Conservation (phyloP, 129 eudicot species). For the Ambrosia artemisiifolia region DNA sequence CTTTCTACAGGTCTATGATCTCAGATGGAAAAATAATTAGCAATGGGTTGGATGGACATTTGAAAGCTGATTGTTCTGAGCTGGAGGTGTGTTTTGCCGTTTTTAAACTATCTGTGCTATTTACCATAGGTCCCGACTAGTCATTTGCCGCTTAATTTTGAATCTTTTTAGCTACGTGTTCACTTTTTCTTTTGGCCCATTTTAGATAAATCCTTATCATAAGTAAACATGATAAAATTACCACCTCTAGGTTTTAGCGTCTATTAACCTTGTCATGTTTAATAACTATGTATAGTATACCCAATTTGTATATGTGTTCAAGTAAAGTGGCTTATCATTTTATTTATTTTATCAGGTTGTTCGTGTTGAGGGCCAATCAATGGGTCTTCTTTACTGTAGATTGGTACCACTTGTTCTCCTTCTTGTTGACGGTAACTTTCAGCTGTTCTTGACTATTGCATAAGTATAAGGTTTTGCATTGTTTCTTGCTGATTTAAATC, state of each 20-base stretch:
- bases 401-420: constrained; percentile 95
- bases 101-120: not conserved
- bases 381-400: constrained; percentile 82
- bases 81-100: constrained; percentile 47
- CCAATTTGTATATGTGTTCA: not conserved
- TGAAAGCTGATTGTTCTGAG: constrained; percentile 31
- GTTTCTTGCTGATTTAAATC: not conserved
- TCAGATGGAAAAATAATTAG: constrained; percentile 52
- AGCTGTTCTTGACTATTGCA: constrained; percentile 11
- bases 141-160: not conserved
- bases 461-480: constrained; percentile 4
- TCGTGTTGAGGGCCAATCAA: constrained; percentile 49
- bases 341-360: constrained; percentile 50
- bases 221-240: not conserved
- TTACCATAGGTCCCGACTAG: not conserved
- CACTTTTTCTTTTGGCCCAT: too few relatives aligned
- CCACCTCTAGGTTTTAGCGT: not conserved
- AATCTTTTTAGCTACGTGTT: too few relatives aligned
- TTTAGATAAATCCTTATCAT: not conserved
- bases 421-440: constrained; percentile 76
- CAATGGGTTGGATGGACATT: constrained; percentile 28
- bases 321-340: constrained; percentile 5
- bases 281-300: not conserved
- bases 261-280: not conserved
- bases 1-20: constrained; percentile 52